These are phyloP conservation scores for Colletotrichum brevisporum DNA, from an alignment of 2,329 filamentous ascomycete species.

Conservation along the genomic window DNA sequence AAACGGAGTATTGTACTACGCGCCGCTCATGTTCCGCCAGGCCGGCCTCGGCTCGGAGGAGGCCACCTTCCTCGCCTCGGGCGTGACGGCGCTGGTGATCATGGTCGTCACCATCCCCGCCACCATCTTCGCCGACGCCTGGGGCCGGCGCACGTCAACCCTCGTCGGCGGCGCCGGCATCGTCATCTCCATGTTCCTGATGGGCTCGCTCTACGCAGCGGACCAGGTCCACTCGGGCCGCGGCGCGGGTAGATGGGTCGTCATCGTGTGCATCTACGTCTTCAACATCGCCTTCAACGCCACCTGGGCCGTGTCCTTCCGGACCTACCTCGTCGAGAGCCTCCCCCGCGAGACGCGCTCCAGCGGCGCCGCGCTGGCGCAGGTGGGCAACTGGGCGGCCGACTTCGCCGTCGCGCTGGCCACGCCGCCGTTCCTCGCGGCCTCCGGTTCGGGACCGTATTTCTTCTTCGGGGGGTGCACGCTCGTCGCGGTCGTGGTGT, in stretches of 20 bases:
- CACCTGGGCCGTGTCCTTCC: constrained; percentile 66
- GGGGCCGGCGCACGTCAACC: constrained; percentile 67
- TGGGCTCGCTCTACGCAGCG: constrained; percentile 65
- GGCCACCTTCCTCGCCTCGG: constrained; percentile 70
- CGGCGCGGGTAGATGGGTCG: constrained; percentile 62
- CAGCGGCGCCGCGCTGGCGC: constrained; percentile 66
- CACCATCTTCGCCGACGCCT: constrained; percentile 67
- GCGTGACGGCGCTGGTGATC: constrained; percentile 70
- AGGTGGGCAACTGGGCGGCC: constrained; percentile 65
- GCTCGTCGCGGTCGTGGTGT: constrained; percentile 51
- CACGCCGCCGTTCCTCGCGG: constrained; percentile 56
- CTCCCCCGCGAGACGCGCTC: constrained; percentile 68
- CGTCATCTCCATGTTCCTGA: constrained; percentile 64
- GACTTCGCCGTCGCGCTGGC: constrained; percentile 62
- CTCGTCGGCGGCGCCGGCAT: constrained; percentile 67
- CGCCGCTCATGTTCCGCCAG: constrained; percentile 71
- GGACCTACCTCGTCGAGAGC: constrained; percentile 68
- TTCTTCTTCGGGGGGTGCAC: constrained; percentile 60
- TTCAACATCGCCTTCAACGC: constrained; percentile 60
- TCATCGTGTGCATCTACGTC: constrained; percentile 65
- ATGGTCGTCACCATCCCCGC: constrained; percentile 69
- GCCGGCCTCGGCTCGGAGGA: constrained; percentile 68
- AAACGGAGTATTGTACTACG: constrained; percentile 74
- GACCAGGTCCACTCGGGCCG: constrained; percentile 51
- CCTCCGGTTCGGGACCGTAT: constrained; percentile 57